A percentile compares a stretch with the other conserved stretches of the same genome.
These are phyloP conservation scores for Calonectria fujianensis DNA, from an alignment of 2,329 filamentous ascomycete genomes.

Conservation along the genomic window DNA sequence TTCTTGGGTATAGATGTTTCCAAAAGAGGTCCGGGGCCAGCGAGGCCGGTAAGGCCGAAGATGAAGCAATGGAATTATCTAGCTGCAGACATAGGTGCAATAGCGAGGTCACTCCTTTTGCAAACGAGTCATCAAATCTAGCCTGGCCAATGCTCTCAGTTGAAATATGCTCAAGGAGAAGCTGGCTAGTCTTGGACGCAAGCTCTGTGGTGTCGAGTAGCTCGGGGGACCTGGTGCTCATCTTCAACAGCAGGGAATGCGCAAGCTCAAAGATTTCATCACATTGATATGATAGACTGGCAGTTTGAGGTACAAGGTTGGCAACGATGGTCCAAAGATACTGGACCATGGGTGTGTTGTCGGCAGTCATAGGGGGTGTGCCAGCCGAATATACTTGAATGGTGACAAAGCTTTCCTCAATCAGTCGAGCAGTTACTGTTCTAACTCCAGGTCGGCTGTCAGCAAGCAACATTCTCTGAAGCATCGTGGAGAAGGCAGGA, in stretches of 20 bases:
- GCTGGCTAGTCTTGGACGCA: conserved; percentile 55
- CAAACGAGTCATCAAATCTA: conserved; percentile 55
- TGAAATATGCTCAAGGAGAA: conserved; percentile 63
- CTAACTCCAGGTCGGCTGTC: conserved; percentile 56
- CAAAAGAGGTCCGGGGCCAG: conserved; percentile 71
- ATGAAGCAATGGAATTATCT: conserved; percentile 53
- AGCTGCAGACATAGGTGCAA: conserved; percentile 58
- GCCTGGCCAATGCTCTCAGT: conserved; percentile 60
- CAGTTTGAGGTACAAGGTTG: conserved; percentile 59
- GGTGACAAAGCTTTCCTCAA: conserved; percentile 55
- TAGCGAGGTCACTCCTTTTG: conserved; percentile 56
- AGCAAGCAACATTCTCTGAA: conserved; percentile 55
- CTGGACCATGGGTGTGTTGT: conserved; percentile 41
- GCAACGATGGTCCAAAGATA: conserved; percentile 59
- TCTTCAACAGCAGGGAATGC: conserved; percentile 62
- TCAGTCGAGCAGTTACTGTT: conserved; percentile 58
- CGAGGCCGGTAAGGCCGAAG: conserved; percentile 52
- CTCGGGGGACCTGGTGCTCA: conserved; percentile 54
- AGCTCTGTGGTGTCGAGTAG: conserved; percentile 57
- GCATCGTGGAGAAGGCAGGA: conserved; percentile 48
- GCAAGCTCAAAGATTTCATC: conserved; percentile 68
- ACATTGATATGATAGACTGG: conserved; percentile 59
- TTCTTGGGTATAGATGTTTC: conserved; percentile 79
- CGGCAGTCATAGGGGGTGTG: not conserved
- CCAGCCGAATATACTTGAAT: not conserved